Evolutionary conservation across 345 rosid genomes (phyloP), one percentile per base, ranked within the genome.

Genomic region (Sonneratia alba): DNA sequence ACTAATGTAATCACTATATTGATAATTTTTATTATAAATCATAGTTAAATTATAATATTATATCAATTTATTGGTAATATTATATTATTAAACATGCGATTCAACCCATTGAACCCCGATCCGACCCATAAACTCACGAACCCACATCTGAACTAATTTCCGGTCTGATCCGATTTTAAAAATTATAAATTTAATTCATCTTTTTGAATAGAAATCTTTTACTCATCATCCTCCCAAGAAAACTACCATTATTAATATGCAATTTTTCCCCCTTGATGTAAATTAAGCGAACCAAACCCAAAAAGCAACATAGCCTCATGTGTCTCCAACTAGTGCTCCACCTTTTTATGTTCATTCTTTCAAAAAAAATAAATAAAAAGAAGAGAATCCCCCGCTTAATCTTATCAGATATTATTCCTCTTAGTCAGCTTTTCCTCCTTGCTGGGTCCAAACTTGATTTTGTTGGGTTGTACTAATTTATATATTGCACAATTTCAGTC

Each of bases 241-340:
- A 21, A 38, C 68, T 49, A 42, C 24, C 18, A 55, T 16, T 55
- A 22, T 34, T 67, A 55, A 6, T 66, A 36, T 6, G 42, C 14
- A 37, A 14, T 9, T 42, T n/a, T n/a, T 15, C 43, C 45, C 43
- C 7, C 36, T 45, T 7, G 6, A 45, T 16, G 27, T 24, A 42
- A 61, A 67, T 49, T 22, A 56, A 53, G 55, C 48, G n/a, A 59
- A 22, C 69, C 51, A 62, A 62, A 14, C 42, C 69, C 72, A 36
- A 63, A 61, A 62, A 69, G 51, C 32, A 57, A 61, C 67, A 61
- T 45, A 36, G 40, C 68, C 72, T 68, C 77, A 69, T 48, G 77
- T 74, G 77, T 61, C 66, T 45, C 47, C 73, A 62, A 36, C 73
- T 69, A 36, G 62, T 49, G 76, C 72, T 68, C 72, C 72, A 56